Evolutionary conservation across 257 asterid species (phyloP).

Genomic region (Nicotiana sylvestris): DNA sequence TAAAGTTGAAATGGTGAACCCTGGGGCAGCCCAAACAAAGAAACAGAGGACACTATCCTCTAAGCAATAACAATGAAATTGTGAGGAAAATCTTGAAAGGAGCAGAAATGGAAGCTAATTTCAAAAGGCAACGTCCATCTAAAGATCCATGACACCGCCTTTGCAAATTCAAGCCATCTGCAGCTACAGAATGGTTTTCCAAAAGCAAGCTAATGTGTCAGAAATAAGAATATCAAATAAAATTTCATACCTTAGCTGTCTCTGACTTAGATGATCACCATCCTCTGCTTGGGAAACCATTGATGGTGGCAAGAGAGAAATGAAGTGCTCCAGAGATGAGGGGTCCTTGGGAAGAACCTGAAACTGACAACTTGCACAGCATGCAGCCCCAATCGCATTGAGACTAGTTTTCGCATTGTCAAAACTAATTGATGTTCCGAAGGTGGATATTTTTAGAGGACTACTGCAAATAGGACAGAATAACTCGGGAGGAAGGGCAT

Average conservation of each 20-base stretch:
- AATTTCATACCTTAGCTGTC: conserved; percentile 43
- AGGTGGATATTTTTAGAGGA: conserved; percentile 55
- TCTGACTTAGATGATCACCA: conserved; percentile 19
- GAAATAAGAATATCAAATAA: background rate
- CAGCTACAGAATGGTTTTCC: background rate
- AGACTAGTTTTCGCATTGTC: conserved; percentile 29
- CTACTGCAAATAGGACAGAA: conserved; percentile 72
- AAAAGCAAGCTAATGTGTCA: background rate
- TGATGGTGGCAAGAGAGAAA: conserved; percentile 59
- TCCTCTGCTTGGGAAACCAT: conserved; percentile 30
- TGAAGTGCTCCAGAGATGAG: conserved; percentile 47
- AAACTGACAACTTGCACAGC: conserved; percentile 77
- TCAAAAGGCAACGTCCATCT: background rate
- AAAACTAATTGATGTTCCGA: conserved; percentile 16
- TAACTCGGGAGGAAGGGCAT: conserved; percentile 62
- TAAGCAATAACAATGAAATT: background rate
- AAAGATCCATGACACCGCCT: background rate
- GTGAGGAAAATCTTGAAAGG: background rate
- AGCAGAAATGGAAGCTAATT: background rate
- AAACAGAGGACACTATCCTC: background rate
- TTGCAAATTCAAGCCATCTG: background rate
- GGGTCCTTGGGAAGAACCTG: conserved; percentile 78
- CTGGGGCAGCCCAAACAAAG: background rate
- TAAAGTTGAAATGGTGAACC: background rate
- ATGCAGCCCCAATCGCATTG: conserved; percentile 25